phyloP scores from a whole-genome alignment of 345 rosid genomes.

The Euphorbia peplus region DNA sequence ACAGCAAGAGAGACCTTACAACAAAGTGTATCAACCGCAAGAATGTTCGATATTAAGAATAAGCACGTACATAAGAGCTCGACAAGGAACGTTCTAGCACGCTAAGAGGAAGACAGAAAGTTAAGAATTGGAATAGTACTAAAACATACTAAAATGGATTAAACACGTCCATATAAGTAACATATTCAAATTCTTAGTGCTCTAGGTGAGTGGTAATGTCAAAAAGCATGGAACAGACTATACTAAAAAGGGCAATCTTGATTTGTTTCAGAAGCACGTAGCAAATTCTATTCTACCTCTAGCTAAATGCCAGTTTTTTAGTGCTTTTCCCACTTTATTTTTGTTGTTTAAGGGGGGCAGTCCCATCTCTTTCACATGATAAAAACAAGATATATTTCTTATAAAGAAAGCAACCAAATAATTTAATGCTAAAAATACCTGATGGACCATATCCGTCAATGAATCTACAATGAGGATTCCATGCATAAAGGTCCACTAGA shows the following conservation, averaged over 20 bases:
- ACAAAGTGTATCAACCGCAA: neutral
- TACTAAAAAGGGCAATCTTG: constrained; percentile 20
- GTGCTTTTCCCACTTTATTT: constrained; percentile 32
- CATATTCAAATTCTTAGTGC: constrained; percentile 17
- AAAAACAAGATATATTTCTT: constrained; percentile 2
- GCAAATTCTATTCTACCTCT: constrained; percentile 14
- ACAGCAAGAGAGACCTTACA: neutral
- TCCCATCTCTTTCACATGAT: constrained; percentile 20
- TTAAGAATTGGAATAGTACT: neutral
- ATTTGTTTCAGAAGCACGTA: constrained; percentile 20
- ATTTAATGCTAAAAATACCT: constrained; percentile 46
- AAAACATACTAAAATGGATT: constrained; percentile 11
- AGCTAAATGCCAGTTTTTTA: constrained; percentile 20
- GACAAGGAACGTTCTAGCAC: constrained; percentile 1
- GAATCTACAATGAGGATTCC: constrained; percentile 95
- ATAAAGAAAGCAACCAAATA: constrained; percentile 5
- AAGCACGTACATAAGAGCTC: neutral
- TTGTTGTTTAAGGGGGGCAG: constrained; percentile 7
- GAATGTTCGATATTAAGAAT: constrained; percentile 5
- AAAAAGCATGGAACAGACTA: constrained; percentile 14
- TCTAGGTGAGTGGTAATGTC: constrained; percentile 12
- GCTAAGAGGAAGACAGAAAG: constrained; percentile 7
- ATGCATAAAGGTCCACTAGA: constrained; percentile 74
- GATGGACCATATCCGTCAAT: constrained; percentile 89
- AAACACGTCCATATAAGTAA: constrained; percentile 8